phyloP scores from a whole-genome alignment of 2,329 filamentous ascomycete species.

The Sphaerulina vaccinii region DNA sequence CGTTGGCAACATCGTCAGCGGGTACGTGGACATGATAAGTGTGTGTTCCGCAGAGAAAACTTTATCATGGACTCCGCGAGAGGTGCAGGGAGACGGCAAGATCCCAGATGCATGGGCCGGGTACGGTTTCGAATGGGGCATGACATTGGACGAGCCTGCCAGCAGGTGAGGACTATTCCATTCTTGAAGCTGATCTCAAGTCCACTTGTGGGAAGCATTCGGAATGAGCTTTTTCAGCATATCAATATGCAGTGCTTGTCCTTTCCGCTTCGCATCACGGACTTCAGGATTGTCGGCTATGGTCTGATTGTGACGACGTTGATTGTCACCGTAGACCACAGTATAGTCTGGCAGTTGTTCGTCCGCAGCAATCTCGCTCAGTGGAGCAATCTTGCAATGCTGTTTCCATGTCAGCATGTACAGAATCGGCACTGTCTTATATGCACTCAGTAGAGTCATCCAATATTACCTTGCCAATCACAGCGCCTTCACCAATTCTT shows the following conservation, averaged over 20 bases:
- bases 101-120: constrained; percentile 22
- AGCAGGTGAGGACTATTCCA: neutral
- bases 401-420: constrained; percentile 22
- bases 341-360: constrained; percentile 47
- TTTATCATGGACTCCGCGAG: constrained; percentile 13
- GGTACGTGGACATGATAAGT: constrained; percentile 21
- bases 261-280: constrained; percentile 33
- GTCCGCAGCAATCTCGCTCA: constrained; percentile 38
- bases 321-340: constrained; percentile 44
- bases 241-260: constrained; percentile 37
- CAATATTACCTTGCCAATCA: constrained; percentile 45
- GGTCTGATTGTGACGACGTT: constrained; percentile 43
- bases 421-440: neutral
- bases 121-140: constrained; percentile 27
- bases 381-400: constrained; percentile 47
- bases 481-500: constrained; percentile 39
- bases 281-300: constrained; percentile 32
- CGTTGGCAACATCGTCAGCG: constrained; percentile 18
- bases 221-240: constrained; percentile 36
- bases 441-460: neutral
- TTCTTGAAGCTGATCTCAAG: constrained; percentile 9
- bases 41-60: constrained; percentile 14
- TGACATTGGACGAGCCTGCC: neutral
- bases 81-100: constrained; percentile 14
- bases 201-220: constrained; percentile 39